A percentile compares a stretch with the other conserved stretches of the same genome.
These are phyloP conservation scores for Talaromyces adpressus DNA, from an alignment of 495 filamentous ascomycete species.

Conservation along the genomic window DNA sequence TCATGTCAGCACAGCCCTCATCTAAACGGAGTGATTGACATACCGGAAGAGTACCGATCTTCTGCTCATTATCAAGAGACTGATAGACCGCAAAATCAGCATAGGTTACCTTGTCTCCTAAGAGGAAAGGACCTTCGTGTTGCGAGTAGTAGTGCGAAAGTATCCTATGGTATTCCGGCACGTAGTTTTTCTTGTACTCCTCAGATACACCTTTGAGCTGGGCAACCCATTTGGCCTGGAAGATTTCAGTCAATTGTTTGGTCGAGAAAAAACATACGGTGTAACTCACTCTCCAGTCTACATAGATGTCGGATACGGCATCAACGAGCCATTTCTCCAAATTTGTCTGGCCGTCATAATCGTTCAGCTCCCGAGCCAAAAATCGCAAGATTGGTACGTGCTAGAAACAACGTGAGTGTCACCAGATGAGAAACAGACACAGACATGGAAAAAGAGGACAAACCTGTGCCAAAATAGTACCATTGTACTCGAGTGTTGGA, in stretches of 20 bases:
- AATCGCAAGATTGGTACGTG: conserved; percentile 35
- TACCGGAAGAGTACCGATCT: conserved; percentile 7
- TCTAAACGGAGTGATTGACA: not conserved
- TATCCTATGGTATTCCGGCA: conserved; percentile 22
- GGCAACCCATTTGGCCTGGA: conserved; percentile 20
- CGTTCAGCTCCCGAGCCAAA: conserved; percentile 27
- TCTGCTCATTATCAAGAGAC: conserved; percentile 23
- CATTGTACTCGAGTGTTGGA: conserved; percentile 34
- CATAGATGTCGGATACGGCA: conserved; percentile 34
- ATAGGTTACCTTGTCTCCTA: conserved; percentile 26
- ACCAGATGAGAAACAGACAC: too few relatives aligned
- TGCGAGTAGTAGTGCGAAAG: conserved; percentile 20
- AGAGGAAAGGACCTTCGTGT: conserved; percentile 20
- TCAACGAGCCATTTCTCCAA: conserved; percentile 36
- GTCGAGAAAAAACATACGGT: not conserved
- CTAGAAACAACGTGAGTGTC: conserved; percentile 11
- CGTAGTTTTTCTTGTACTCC: conserved; percentile 18
- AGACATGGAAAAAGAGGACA: not conserved
- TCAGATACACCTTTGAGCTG: conserved; percentile 12
- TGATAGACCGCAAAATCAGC: conserved; percentile 30
- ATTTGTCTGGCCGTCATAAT: conserved; percentile 31
- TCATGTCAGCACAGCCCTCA: not conserved
- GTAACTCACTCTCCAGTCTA: conserved; percentile 28
- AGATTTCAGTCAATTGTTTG: not conserved
- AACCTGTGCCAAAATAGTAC: conserved; percentile 31